These are phyloP conservation scores for Trichothecium roseum DNA, from an alignment of 2,329 filamentous ascomycete species.

Conservation along the genomic window DNA sequence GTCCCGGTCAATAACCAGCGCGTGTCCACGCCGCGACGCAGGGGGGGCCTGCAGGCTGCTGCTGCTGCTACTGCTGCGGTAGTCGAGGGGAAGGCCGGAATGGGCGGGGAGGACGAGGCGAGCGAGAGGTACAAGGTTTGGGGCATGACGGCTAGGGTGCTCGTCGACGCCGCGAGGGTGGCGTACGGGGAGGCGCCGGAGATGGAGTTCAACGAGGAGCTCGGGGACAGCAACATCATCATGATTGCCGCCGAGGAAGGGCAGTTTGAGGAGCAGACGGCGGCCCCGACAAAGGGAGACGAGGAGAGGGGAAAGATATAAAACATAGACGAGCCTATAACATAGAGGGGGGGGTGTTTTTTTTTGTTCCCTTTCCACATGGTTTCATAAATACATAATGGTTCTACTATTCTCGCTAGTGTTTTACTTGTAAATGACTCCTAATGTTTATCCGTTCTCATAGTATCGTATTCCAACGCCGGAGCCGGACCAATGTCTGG, in stretches of 20 bases:
- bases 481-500: too few species aligned
- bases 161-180: conserved; percentile 78
- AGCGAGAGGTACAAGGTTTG: conserved; percentile 69
- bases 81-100: conserved; percentile 21
- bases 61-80: neutral
- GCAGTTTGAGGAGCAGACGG: conserved; percentile 29
- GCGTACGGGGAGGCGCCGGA: conserved; percentile 76
- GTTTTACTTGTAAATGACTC: too few species aligned
- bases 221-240: conserved; percentile 44
- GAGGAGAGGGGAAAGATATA: conserved; percentile 13
- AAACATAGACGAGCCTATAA: too few species aligned
- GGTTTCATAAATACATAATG: too few species aligned
- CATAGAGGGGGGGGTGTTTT: too few species aligned
- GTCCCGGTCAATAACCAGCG: conserved; percentile 67
- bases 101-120: conserved; percentile 36
- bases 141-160: conserved; percentile 86
- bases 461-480: too few species aligned
- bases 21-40: conserved; percentile 49
- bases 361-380: too few species aligned
- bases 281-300: conserved; percentile 15
- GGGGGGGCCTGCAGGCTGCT: neutral
- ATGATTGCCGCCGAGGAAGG: conserved; percentile 33
- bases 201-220: conserved; percentile 57
- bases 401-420: too few species aligned
- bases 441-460: too few species aligned